Conservation (phyloP, 2,329 filamentous ascomycete genomes). For the Byssoonygena ceratinophila region DNA sequence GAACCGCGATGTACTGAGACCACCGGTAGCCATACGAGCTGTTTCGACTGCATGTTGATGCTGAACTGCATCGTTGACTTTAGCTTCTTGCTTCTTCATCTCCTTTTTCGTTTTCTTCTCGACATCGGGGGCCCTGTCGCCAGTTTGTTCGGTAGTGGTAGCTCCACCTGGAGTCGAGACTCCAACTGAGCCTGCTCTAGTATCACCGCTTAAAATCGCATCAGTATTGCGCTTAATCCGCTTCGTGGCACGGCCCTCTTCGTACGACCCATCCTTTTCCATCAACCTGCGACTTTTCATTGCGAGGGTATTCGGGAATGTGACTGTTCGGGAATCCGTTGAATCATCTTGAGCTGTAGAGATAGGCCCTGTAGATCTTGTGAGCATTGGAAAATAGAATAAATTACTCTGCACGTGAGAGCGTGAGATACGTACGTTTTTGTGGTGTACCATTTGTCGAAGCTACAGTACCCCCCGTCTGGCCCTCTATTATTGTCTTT, state of each 20-base stretch:
- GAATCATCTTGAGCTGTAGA: constrained; percentile 1
- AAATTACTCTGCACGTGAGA: not conserved
- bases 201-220: constrained; percentile 43
- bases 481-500: constrained; percentile 24
- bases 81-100: constrained; percentile 61
- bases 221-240: constrained; percentile 51
- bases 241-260: constrained; percentile 60
- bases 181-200: constrained; percentile 47
- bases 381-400: not conserved
- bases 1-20: constrained; percentile 44
- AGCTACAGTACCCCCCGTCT: constrained; percentile 12
- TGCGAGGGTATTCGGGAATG: constrained; percentile 26
- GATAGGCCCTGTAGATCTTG: not conserved
- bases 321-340: constrained; percentile 32
- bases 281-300: constrained; percentile 51
- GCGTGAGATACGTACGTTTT: constrained; percentile 30
- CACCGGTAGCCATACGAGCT: constrained; percentile 63
- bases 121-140: constrained; percentile 47
- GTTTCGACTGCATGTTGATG: constrained; percentile 77
- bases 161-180: constrained; percentile 52
- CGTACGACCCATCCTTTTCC: constrained; percentile 56
- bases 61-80: constrained; percentile 64
- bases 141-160: constrained; percentile 27
- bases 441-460: constrained; percentile 17
- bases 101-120: constrained; percentile 78